These are phyloP conservation scores for Cercospora zeae-maydis DNA, from an alignment of 2,329 filamentous ascomycete species.

Conservation along the genomic window DNA sequence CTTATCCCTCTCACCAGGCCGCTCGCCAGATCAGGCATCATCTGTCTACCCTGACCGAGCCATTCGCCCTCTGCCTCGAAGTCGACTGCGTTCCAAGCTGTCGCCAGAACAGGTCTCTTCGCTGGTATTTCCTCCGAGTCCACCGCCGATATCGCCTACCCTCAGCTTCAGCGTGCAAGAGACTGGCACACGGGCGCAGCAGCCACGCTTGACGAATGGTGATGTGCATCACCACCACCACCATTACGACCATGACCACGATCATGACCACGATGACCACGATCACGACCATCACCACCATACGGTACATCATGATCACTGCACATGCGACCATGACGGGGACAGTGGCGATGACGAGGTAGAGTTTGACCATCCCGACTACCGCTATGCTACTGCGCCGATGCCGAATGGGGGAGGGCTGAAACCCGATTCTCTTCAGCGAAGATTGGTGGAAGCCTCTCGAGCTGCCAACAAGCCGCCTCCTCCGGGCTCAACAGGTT, in stretches of 20 bases:
- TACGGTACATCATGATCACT: conserved; percentile 34
- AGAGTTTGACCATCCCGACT: conserved; percentile 41
- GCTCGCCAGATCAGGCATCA: conserved; percentile 64
- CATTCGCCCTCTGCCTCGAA: conserved; percentile 87
- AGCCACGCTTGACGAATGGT: conserved; percentile 28
- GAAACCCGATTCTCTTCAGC: conserved; percentile 36
- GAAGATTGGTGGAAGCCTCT: conserved; percentile 37
- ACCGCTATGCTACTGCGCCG: conserved; percentile 41
- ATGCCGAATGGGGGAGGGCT: conserved; percentile 23
- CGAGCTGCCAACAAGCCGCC: conserved; percentile 32
- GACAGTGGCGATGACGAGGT: conserved; percentile 61
- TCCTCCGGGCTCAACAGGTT: conserved; percentile 56
- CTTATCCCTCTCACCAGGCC: conserved; percentile 27
- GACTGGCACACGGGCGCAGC: conserved; percentile 21
- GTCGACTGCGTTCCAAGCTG: conserved; percentile 79
- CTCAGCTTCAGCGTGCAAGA: conserved; percentile 29
- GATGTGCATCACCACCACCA: conserved; percentile 37
- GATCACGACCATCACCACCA: conserved; percentile 15
- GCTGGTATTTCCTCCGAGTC: conserved; percentile 76
- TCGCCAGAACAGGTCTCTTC: conserved; percentile 79
- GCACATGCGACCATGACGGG: conserved; percentile 49
- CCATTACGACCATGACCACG: conserved; percentile 36
- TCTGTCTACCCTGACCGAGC: conserved; percentile 82
- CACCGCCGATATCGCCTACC: conserved; percentile 59
- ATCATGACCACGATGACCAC: conserved; percentile 48